Base-by-base conservation (phyloP, 805 yeast genomes). In the Ogataea corticis region DNA sequence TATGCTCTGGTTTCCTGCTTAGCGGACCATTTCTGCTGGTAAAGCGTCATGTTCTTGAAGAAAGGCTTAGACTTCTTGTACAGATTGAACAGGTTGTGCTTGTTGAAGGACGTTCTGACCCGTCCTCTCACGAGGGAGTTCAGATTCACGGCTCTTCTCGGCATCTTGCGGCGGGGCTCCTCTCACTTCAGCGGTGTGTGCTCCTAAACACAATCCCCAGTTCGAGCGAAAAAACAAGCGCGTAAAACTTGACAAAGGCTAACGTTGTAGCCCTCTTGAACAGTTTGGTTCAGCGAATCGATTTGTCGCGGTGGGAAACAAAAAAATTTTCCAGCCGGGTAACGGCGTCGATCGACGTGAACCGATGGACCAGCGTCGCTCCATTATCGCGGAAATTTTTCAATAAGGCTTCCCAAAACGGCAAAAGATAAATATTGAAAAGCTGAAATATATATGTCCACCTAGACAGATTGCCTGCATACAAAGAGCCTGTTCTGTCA, bases 1-100 rank as follows among this genome's bases (percentile, higher is more conserved):
- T 92, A 92, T 1, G 92, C 85, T 69, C 99, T 80, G 7, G 97
- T 84, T 62, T 91, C 97, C 62, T 82, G 85, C 66, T 94, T 92
- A 41, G 97, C 84, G 6, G 76, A 69, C 92, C 96, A 94, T 68
- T 90, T 89, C 67, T 92, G 96, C 68, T 88, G 96, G 69, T 76
- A 94, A 48, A 88, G 72, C n/a, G 96, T 80, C 67, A 79, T 78
- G 3, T 81, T 75, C 50, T 73, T 71, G 61, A 77, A 78, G 44
- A 65, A 70, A 19, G 66, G 65, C 49, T 73, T 74, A 38, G 80
- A 74, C 66, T 85, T 87, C 73, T 90, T 85, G 74, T 85, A 82
- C 58, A 90, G 63, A 61, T 94, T 94, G 79, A 88, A 94, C 64
- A 94, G 72, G 65, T 92, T 92, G 69, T 81, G 82, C 69, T 90